Base-by-base conservation (phyloP, 31 red algal species). In the Odonthalia washingtoniensis region DNA sequence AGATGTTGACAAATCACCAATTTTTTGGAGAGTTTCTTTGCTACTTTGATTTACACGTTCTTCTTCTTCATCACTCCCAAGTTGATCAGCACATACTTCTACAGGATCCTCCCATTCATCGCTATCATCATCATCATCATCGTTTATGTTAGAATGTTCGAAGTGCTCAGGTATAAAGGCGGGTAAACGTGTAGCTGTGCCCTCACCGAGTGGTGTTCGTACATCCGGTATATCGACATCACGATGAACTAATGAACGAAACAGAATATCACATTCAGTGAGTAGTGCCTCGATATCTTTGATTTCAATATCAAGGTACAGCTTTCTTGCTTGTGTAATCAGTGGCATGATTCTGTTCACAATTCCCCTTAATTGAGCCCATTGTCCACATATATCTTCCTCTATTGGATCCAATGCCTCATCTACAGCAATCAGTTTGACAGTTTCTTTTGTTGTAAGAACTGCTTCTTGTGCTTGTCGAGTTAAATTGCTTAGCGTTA, bases 51-150 rank as follows among this genome's bases (percentile, higher is more conserved):
- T 21, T 14, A 57, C 49, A 57, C 12, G 21, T 21, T 14, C 21
- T 9, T 9, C 12, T 14, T 9, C 49, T 9, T 57, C 21, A 14
- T 9, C 9, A 57, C 49, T 21, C 9, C 21, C 49, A 57, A 57
- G 49, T 21, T 57, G 12, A 57, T 57, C 49, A 57, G 49, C 49
- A 14, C 12, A 57, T 57, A 57, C 12, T 57, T 57, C 49, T 14
- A 57, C 49, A 57, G 49, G 49, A 57, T 57, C 49, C 21, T 57
- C 49, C 49, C 49, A 57, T 57, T 57, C 49, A 57, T 57, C 49
- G 21, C 49, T 57, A 57, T 57, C 49, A 57, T 57, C 49, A 21
- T 57, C 49, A 57, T 9, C 49, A 14, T 57, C 12, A n/a, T n/a
- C n/a, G n/a, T n/a, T n/a, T n/a, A n/a, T n/a, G 21, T 57, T 57